These are phyloP conservation scores for Ophiobolus disseminans DNA, from an alignment of 2,329 filamentous ascomycete genomes.

Conservation along the genomic window DNA sequence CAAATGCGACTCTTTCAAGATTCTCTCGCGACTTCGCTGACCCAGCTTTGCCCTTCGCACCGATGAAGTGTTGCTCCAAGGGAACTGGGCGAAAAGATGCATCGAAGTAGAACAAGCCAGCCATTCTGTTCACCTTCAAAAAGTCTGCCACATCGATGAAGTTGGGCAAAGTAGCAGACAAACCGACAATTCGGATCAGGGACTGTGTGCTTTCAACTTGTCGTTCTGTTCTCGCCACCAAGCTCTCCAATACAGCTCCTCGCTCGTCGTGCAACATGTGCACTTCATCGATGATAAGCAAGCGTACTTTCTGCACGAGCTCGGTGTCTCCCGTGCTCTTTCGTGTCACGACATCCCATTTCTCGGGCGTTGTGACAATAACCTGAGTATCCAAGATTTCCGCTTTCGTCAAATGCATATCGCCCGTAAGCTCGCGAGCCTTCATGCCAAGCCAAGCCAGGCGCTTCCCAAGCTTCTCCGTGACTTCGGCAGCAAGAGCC, in stretches of 20 bases:
- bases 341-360: conserved; percentile 98
- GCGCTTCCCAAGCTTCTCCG: conserved; percentile 89
- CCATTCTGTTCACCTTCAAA: conserved; percentile 90
- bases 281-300: conserved; percentile 97
- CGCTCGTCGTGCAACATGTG: conserved; percentile 99
- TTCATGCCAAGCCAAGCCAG: conserved; percentile 92
- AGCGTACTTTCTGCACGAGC: conserved; percentile 92
- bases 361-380: conserved; percentile 97
- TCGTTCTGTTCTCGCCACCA: conserved; percentile 92
- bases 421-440: conserved; percentile 92
- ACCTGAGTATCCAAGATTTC: conserved; percentile 97
- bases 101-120: conserved; percentile 96
- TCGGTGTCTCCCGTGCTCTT: conserved; percentile 98
- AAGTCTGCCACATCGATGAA: conserved; percentile 98
- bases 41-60: conserved; percentile 89
- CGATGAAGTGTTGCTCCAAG: conserved; percentile 95
- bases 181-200: conserved; percentile 91
- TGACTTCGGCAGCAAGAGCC: conserved; percentile 93
- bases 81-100: conserved; percentile 94
- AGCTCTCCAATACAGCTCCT: conserved; percentile 91
- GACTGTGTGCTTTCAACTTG: conserved; percentile 99
- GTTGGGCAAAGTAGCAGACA: conserved; percentile 95
- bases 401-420: conserved; percentile 97
- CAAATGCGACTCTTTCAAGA: conserved; percentile 83
- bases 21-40: conserved; percentile 86